Evolutionary conservation across 2,329 filamentous ascomycete genomes (phyloP).

Genomic region (Fusarium sp.): DNA sequence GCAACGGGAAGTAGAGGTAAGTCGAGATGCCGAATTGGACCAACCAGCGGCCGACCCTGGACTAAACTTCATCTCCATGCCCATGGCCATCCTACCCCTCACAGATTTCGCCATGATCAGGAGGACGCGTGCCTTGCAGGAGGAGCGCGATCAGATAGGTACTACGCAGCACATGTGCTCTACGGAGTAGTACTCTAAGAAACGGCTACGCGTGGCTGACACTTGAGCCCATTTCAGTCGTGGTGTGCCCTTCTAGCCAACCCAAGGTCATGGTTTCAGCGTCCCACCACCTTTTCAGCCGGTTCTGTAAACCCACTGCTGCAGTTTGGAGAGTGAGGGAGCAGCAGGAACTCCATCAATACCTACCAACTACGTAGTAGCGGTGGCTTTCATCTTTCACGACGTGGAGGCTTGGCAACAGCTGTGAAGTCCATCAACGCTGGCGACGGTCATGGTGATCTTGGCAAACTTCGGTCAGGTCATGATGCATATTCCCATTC

Average conservation of each 20-base stretch:
- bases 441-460: not conserved
- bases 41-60: conserved; percentile 38
- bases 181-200: not conserved
- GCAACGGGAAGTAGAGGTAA: conserved; percentile 7
- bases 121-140: conserved; percentile 44
- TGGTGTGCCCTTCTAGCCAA: conserved; percentile 30
- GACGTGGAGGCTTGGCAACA: too few species aligned
- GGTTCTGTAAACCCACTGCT: conserved; percentile 1
- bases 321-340: too few species aligned
- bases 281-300: conserved; percentile 27
- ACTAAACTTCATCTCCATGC: conserved; percentile 1
- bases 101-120: conserved; percentile 22
- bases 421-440: too few species aligned
- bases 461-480: not conserved
- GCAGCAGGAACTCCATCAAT: not conserved
- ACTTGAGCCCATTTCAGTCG: conserved; percentile 29
- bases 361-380: not conserved
- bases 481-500: not conserved
- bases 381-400: too few species aligned
- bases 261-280: conserved; percentile 27
- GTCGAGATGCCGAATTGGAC: conserved; percentile 4
- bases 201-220: conserved; percentile 19
- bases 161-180: too few species aligned
- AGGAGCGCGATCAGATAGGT: conserved; percentile 23
- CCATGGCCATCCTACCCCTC: conserved; percentile 30